phyloP scores from a whole-genome alignment of 2,329 filamentous ascomycete species.

The Pseudophaeomoniella oleicola region DNA sequence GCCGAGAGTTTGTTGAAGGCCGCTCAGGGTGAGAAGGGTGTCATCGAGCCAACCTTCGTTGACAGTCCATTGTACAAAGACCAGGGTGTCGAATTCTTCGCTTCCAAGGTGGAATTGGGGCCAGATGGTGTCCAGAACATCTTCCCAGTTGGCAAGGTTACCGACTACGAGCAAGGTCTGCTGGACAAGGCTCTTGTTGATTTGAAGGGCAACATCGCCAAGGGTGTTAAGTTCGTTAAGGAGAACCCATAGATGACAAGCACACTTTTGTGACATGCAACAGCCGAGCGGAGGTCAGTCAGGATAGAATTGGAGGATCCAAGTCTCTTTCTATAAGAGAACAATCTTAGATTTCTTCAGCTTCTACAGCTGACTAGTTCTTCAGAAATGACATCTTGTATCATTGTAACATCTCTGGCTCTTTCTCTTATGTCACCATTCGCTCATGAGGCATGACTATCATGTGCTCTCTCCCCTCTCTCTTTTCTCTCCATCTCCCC shows the following conservation, averaged over 20 bases:
- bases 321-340: too few relatives aligned
- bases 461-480: too few relatives aligned
- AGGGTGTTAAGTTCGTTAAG: constrained; percentile 60
- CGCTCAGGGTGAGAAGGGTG: constrained; percentile 81
- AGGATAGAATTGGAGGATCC: too few relatives aligned
- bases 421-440: too few relatives aligned
- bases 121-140: constrained; percentile 94
- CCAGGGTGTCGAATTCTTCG: constrained; percentile 94
- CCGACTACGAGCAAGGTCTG: constrained; percentile 75
- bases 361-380: too few relatives aligned
- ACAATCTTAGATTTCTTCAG: too few relatives aligned
- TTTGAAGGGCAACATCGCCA: constrained; percentile 68
- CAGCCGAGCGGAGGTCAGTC: too few relatives aligned
- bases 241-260: constrained; percentile 33
- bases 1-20: constrained; percentile 91
- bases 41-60: constrained; percentile 92
- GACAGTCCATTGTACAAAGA: constrained; percentile 98
- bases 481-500: too few relatives aligned
- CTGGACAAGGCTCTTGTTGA: constrained; percentile 67
- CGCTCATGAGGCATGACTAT: too few relatives aligned
- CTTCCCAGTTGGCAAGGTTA: constrained; percentile 69
- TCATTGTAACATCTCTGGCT: too few relatives aligned
- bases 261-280: too few relatives aligned
- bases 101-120: constrained; percentile 87
- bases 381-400: too few relatives aligned